Percentiles rank a stretch among this genome's conserved stretches.
Conservation (phyloP, 2,329 filamentous ascomycete species). For the Pleoardoris graminearum region DNA sequence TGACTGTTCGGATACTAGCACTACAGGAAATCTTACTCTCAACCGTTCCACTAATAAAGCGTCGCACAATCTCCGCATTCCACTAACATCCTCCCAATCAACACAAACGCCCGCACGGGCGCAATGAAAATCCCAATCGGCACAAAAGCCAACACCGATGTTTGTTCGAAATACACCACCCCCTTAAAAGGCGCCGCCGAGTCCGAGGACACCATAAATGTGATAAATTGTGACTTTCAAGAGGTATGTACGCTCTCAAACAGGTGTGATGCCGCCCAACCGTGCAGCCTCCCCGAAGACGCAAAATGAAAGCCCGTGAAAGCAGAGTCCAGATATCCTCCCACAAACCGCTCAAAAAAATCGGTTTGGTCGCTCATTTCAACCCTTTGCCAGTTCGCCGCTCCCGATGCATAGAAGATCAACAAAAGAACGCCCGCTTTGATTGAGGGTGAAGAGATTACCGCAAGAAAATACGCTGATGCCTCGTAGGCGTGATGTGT, state of each 20-base stretch:
- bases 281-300: background rate
- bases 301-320: background rate
- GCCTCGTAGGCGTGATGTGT: background rate
- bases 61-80: too few species aligned
- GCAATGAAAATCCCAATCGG: too few species aligned
- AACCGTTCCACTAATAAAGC: too few species aligned
- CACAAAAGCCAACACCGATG: too few species aligned
- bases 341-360: background rate
- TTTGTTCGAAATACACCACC: too few species aligned
- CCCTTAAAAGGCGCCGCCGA: too few species aligned
- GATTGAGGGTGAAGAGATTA: background rate
- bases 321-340: background rate
- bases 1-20: too few species aligned
- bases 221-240: background rate
- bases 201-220: background rate
- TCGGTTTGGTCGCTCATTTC: background rate
- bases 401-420: conserved; percentile 1
- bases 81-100: too few species aligned
- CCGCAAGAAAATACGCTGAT: background rate
- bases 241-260: background rate
- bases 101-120: too few species aligned
- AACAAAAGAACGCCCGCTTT: conserved; percentile 1
- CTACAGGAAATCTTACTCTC: too few species aligned
- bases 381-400: conserved; percentile 5
- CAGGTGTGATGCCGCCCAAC: background rate